phyloP scores from a whole-genome alignment of 768 basidiomycete genomes.

The Suillus americanus region DNA sequence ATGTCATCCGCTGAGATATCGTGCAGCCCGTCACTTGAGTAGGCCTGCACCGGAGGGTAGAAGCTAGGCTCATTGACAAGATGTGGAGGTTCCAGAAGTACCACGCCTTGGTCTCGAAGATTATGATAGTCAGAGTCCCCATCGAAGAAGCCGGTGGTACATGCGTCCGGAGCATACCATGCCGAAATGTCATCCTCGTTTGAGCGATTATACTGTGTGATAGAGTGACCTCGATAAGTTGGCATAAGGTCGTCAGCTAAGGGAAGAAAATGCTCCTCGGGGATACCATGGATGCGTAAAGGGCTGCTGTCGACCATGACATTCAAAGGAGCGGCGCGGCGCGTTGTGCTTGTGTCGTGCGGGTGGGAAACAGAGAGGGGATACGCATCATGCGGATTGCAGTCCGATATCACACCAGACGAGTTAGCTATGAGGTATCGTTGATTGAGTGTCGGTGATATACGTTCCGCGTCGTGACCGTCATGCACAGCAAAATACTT shows the following conservation, averaged over 20 bases:
- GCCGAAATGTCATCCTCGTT: neutral
- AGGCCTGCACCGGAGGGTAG: neutral
- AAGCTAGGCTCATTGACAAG: neutral
- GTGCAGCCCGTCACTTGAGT: neutral
- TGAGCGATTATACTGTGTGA: neutral
- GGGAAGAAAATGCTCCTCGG: neutral
- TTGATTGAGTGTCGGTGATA: neutral
- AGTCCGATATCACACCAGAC: neutral
- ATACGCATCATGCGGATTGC: neutral
- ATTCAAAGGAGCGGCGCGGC: neutral
- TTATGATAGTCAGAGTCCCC: neutral
- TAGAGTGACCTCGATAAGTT: neutral
- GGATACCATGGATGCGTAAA: neutral
- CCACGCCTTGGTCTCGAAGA: neutral
- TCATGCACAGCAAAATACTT: slow-evolving; percentile 11
- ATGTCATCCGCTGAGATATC: slow-evolving; percentile 4
- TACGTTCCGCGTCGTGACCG: too few relatives aligned
- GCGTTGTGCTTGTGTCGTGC: neutral
- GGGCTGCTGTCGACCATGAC: neutral
- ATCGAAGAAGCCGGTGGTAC: neutral
- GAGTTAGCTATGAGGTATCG: neutral
- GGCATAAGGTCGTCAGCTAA: neutral
- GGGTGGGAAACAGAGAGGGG: neutral
- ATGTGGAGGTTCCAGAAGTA: slow-evolving; percentile 1
- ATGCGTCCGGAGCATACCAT: neutral